These are phyloP conservation scores for Macrolepiota fuliginosa DNA, from an alignment of 768 basidiomycete genomes.

Conservation along the genomic window DNA sequence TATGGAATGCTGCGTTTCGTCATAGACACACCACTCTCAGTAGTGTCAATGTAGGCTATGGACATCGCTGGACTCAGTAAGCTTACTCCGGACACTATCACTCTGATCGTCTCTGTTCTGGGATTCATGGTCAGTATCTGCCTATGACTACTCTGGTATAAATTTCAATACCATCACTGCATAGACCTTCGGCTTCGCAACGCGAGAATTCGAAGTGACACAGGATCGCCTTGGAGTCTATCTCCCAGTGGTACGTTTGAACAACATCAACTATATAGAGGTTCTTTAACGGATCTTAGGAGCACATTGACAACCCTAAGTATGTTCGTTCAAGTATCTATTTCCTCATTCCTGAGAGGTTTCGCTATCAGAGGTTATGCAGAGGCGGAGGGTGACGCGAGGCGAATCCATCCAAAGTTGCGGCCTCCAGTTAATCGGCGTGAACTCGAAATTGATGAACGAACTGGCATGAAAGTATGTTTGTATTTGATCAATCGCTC, in stretches of 20 bases:
- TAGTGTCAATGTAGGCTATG: conserved; percentile 45
- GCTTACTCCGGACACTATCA: conserved; percentile 60
- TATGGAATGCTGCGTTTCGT: conserved; percentile 17
- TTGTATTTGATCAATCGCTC: neutral
- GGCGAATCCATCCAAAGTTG: conserved; percentile 66
- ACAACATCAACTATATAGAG: neutral
- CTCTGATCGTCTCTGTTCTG: conserved; percentile 55
- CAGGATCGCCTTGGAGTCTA: conserved; percentile 74
- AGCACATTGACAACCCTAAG: conserved; percentile 83
- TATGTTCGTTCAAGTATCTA: conserved; percentile 19
- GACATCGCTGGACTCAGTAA: conserved; percentile 70
- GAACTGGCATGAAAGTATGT: conserved; percentile 75
- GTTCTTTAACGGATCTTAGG: conserved; percentile 27
- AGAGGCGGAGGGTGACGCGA: conserved; percentile 67
- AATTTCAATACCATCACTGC: neutral
- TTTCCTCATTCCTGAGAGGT: neutral
- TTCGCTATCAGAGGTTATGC: conserved; percentile 57
- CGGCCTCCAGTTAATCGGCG: conserved; percentile 70
- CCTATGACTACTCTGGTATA: neutral
- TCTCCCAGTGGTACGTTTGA: conserved; percentile 55
- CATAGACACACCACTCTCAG: neutral
- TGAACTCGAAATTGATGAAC: conserved; percentile 75
- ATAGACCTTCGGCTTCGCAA: conserved; percentile 62
- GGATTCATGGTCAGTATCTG: conserved; percentile 47
- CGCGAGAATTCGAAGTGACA: conserved; percentile 70